These are phyloP conservation scores for Lactarius indigo DNA, from an alignment of 768 basidiomycete genomes.

Conservation along the genomic window DNA sequence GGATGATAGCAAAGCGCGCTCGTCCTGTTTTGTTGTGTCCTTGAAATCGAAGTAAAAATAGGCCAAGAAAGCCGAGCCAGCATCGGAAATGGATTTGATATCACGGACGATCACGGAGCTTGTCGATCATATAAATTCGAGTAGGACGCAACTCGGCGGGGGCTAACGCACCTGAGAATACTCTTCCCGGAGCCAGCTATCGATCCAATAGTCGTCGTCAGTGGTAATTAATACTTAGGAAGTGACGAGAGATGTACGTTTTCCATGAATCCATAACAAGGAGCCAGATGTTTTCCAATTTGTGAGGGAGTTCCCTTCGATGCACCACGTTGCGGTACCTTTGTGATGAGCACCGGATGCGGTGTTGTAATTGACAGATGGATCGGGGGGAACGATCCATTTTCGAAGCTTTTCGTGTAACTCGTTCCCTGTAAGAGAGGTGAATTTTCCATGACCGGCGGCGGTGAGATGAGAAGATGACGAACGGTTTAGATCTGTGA, in stretches of 20 bases:
- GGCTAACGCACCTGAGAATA: too few relatives aligned
- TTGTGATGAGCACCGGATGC: not conserved
- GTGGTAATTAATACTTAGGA: too few relatives aligned
- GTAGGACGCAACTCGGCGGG: too few relatives aligned
- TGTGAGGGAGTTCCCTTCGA: not conserved
- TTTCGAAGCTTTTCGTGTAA: not conserved
- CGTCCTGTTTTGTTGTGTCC: not conserved
- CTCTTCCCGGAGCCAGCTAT: not conserved
- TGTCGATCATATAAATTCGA: too few relatives aligned
- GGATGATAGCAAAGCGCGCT: not conserved
- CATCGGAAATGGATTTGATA: too few relatives aligned
- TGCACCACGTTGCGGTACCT: not conserved
- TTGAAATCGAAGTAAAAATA: too few relatives aligned
- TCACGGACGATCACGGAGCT: too few relatives aligned
- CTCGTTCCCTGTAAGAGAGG: not conserved
- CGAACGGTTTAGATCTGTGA: not conserved
- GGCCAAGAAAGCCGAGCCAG: too few relatives aligned
- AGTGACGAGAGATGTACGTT: not conserved
- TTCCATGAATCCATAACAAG: not conserved
- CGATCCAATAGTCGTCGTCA: too few relatives aligned
- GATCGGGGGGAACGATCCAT: not conserved
- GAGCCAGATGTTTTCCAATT: too few relatives aligned
- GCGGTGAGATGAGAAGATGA: not conserved
- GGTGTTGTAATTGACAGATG: not conserved
- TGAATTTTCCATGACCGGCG: not conserved